A percentile compares a stretch with the other conserved stretches of the same genome.
These are phyloP conservation scores for Hippophae rhamnoides DNA, from an alignment of 306 rosid genomes.

Conservation along the genomic window DNA sequence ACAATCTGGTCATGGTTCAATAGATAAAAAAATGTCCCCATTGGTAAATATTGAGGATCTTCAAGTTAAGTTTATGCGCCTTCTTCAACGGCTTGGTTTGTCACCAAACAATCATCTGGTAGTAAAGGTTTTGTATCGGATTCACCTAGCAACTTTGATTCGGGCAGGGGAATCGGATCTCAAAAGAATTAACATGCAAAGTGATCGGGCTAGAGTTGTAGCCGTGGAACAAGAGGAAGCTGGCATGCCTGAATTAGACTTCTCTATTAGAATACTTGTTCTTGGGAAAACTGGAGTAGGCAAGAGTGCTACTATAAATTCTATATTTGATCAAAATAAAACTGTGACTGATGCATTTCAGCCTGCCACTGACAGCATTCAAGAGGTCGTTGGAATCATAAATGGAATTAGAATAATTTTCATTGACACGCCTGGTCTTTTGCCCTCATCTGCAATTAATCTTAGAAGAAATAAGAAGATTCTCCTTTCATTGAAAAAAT, in stretches of 20 bases:
- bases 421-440: constrained; percentile 91
- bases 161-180: constrained; percentile 63
- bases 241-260: constrained; percentile 49
- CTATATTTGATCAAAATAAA: constrained; percentile 72
- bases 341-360: constrained; percentile 70
- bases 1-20: constrained; percentile 24
- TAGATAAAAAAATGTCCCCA: constrained; percentile 39
- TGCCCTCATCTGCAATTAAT: constrained; percentile 46
- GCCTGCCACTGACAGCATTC: constrained; percentile 77
- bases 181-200: constrained; percentile 44
- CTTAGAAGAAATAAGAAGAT: constrained; percentile 71
- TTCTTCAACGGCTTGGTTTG: constrained; percentile 57
- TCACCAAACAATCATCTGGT: constrained; percentile 63
- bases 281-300: constrained; percentile 97
- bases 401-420: constrained; percentile 60
- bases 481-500: constrained; percentile 66
- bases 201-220: constrained; percentile 37
- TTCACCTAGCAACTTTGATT: constrained; percentile 82
- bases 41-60: constrained; percentile 57
- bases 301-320: constrained; percentile 95
- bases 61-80: constrained; percentile 60
- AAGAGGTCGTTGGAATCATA: constrained; percentile 64
- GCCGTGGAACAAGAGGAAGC: constrained; percentile 58
- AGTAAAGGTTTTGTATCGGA: constrained; percentile 76
- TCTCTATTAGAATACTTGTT: constrained; percentile 75